Evolutionary conservation across 345 rosid genomes (phyloP).

Genomic region (sweet orange (Citrus sinensis)): DNA sequence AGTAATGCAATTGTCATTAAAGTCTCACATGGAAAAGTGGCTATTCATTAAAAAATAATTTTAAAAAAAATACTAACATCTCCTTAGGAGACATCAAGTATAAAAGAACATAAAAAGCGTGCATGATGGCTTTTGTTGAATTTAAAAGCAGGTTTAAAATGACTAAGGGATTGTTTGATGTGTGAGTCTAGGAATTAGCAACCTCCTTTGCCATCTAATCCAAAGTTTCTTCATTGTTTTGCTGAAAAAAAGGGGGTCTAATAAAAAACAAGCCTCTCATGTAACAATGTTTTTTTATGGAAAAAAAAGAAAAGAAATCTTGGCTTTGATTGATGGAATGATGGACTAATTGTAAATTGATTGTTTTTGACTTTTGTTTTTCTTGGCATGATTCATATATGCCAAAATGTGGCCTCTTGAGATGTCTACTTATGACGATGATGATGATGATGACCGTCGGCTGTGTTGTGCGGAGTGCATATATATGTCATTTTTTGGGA

Average conservation of each 20-base stretch:
- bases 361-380: slow-evolving; percentile 11
- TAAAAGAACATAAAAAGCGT: background rate
- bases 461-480: too few species aligned
- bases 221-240: background rate
- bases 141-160: background rate
- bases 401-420: background rate
- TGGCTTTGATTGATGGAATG: background rate
- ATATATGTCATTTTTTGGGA: too few species aligned
- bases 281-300: background rate
- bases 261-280: background rate
- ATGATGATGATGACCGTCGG: background rate
- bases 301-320: background rate
- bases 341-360: background rate
- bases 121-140: background rate
- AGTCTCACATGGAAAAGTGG: too few species aligned
- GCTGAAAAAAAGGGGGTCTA: background rate
- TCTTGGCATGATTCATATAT: background rate
- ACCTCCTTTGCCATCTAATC: slow-evolving; percentile 8
- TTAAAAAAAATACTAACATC: background rate
- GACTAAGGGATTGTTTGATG: background rate
- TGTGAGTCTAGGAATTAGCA: background rate
- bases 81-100: background rate
- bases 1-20: slow-evolving; percentile 17
- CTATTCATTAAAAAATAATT: background rate
- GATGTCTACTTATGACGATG: background rate